Evolutionary conservation across 2,329 filamentous ascomycete genomes (phyloP).

Genomic region (Madurella fahalii): DNA sequence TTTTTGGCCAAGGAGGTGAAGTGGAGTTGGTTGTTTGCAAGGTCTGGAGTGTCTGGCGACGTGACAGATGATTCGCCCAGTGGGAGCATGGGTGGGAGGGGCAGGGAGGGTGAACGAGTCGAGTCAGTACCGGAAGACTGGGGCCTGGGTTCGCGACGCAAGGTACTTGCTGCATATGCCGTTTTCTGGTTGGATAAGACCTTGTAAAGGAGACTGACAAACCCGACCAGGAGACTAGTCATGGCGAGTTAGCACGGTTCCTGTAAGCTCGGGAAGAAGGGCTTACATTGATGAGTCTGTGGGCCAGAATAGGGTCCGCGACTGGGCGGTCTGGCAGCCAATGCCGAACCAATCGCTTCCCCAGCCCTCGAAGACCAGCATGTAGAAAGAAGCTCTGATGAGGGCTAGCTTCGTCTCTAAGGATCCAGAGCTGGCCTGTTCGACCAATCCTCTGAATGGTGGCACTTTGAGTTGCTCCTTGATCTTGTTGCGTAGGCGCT

Average conservation of each 20-base stretch:
- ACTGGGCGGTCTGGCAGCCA: neutral
- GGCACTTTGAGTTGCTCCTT: slow-evolving; percentile 10
- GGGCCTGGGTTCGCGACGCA: neutral
- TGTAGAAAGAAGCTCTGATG: slow-evolving; percentile 11
- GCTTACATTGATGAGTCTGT: slow-evolving; percentile 20
- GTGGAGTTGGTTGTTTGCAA: neutral
- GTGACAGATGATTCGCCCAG: neutral
- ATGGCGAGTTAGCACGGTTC: neutral
- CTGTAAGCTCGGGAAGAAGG: neutral
- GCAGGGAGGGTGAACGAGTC: neutral
- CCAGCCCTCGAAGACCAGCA: slow-evolving; percentile 16
- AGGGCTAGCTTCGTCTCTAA: slow-evolving; percentile 14
- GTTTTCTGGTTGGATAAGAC: neutral
- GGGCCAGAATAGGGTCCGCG: slow-evolving; percentile 18
- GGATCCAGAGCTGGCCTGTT: neutral
- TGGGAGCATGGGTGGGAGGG: neutral
- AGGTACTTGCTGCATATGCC: slow-evolving; percentile 1
- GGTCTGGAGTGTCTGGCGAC: neutral
- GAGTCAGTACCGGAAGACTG: neutral
- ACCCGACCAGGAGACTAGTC: slow-evolving; percentile 8
- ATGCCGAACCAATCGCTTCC: slow-evolving; percentile 19
- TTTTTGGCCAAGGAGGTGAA: slow-evolving; percentile 13
- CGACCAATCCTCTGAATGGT: slow-evolving; percentile 6
- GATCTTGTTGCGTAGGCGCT: slow-evolving; percentile 9
- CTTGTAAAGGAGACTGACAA: slow-evolving; percentile 15